A percentile compares a stretch with the other conserved stretches of the same genome.
Conservation (phyloP, 805 yeast genomes). For the Ogataea trehaloabstinens region DNA sequence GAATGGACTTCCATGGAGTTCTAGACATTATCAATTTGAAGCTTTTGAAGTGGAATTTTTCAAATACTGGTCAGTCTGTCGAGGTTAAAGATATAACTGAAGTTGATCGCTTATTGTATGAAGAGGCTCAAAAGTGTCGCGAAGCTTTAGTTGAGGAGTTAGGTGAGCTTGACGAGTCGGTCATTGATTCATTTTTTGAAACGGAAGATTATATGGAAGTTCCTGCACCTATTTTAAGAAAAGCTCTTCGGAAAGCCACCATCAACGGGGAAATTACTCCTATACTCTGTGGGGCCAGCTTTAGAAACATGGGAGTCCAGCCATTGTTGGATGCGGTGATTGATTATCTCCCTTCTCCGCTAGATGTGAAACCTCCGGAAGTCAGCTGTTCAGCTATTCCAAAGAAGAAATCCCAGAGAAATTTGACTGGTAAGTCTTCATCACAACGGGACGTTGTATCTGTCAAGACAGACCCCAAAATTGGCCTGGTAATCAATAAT, state of each 20-base stretch:
- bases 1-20: conserved; percentile 59
- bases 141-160: conserved; percentile 80
- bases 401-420: conserved; percentile 19
- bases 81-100: conserved; percentile 43
- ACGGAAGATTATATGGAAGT: conserved; percentile 70
- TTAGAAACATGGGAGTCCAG: conserved; percentile 90
- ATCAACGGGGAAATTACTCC: conserved; percentile 61
- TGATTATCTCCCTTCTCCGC: conserved; percentile 78
- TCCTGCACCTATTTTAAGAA: conserved; percentile 49
- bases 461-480: conserved; percentile 36
- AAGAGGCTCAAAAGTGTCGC: conserved; percentile 55
- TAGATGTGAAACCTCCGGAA: conserved; percentile 59
- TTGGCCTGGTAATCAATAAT: conserved; percentile 52
- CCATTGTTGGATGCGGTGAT: conserved; percentile 85
- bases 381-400: conserved; percentile 28
- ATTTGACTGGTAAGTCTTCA: conserved; percentile 7
- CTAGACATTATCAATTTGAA: conserved; percentile 70
- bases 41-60: conserved; percentile 48
- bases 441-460: conserved; percentile 25
- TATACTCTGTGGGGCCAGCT: conserved; percentile 89
- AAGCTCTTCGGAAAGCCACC: conserved; percentile 65
- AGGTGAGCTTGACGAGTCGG: conserved; percentile 75
- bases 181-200: conserved; percentile 77
- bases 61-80: conserved; percentile 47
- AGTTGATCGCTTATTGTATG: conserved; percentile 35